These are phyloP conservation scores for Mimosa bimucronata DNA, from an alignment of 306 rosid species.

Conservation along the genomic window DNA sequence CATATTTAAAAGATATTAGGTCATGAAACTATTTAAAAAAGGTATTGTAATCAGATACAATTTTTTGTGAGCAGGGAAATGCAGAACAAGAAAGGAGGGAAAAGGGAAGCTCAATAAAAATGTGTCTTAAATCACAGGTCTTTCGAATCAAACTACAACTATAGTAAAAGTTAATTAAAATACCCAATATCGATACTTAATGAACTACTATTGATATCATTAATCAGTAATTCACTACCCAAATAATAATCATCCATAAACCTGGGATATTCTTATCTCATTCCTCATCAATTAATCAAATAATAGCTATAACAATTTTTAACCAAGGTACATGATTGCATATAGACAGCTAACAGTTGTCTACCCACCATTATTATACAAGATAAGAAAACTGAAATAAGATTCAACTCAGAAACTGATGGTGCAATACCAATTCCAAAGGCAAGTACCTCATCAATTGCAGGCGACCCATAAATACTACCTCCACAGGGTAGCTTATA, in stretches of 20 bases:
- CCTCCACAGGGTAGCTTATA: constrained; percentile 84
- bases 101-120: neutral
- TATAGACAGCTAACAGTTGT: neutral
- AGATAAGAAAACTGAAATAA: neutral
- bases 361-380: neutral
- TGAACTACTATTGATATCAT: neutral
- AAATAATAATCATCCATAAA: neutral
- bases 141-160: neutral
- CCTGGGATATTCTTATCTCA: neutral
- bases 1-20: neutral
- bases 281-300: neutral
- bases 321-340: neutral
- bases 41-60: neutral
- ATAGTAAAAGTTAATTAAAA: neutral
- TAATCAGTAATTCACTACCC: neutral
- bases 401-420: neutral
- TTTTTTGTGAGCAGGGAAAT: neutral
- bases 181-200: neutral
- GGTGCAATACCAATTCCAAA: neutral
- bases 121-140: neutral
- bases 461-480: constrained; percentile 89
- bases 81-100: neutral
- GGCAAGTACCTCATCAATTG: constrained; percentile 72
- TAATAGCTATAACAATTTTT: neutral
- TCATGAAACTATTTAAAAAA: neutral